Conservation (phyloP, 176 grass and related monocot species). For the Lolium rigidum region DNA sequence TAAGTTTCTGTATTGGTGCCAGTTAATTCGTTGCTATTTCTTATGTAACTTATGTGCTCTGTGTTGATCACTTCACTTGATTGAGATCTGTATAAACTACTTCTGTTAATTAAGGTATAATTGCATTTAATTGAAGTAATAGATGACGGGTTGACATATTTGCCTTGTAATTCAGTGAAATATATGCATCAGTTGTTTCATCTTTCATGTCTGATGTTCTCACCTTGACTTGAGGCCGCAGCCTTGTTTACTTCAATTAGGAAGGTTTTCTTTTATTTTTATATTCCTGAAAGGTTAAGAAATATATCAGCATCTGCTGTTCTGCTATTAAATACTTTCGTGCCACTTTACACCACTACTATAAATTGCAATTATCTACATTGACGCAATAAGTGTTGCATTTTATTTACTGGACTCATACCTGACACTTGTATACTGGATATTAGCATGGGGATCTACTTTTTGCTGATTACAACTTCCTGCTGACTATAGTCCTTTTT, state of each 20-base stretch:
- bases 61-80: neutral
- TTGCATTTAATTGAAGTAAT: neutral
- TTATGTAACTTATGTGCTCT: neutral
- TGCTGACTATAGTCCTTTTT: neutral
- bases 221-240: too few relatives aligned
- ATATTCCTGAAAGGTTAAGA: too few relatives aligned
- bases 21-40: too few relatives aligned
- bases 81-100: neutral
- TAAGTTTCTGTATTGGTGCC: constrained; percentile 58
- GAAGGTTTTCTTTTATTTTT: too few relatives aligned
- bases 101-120: neutral
- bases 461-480: neutral
- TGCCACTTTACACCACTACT: neutral
- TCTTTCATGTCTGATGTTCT: too few relatives aligned
- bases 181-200: too few relatives aligned
- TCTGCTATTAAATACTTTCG: too few relatives aligned
- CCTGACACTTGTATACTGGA: neutral
- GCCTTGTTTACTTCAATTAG: too few relatives aligned
- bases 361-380: neutral
- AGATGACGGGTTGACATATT: neutral
- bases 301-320: too few relatives aligned
- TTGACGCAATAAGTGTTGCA: neutral
- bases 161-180: too few relatives aligned
- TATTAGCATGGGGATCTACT: constrained; percentile 3
- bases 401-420: constrained; percentile 4